Percentiles rank a stretch among this genome's conserved stretches.
phyloP scores from a whole-genome alignment of 1,284 basidiomycete genomes.

The Cryptococcus sp. region DNA sequence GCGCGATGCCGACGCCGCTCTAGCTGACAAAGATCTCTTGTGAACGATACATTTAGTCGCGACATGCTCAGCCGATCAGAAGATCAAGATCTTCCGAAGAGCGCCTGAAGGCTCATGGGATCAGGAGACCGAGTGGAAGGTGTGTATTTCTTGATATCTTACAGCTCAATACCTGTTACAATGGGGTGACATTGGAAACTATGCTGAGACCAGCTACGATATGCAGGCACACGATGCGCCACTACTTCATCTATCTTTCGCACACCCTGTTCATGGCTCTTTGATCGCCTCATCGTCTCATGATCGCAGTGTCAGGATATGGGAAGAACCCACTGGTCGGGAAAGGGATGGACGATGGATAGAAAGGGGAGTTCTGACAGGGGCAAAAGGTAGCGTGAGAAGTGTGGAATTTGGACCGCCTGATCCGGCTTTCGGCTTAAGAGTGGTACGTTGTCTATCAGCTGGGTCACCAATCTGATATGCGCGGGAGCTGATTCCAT shows the following conservation, averaged over 20 bases:
- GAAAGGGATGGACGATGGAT: conserved; percentile 59
- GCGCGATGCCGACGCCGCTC: background rate
- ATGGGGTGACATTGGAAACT: background rate
- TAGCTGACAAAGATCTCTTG: background rate
- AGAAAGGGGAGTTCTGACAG: conserved; percentile 71
- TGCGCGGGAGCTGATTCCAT: background rate
- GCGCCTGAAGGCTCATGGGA: conserved; percentile 68
- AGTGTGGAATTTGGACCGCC: conserved; percentile 78
- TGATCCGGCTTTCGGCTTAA: conserved; percentile 74
- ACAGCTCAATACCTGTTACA: background rate
- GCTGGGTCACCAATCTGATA: background rate
- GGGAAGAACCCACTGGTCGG: conserved; percentile 64
- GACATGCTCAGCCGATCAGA: conserved; percentile 57
- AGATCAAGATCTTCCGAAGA: conserved; percentile 77
- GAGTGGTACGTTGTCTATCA: conserved; percentile 62
- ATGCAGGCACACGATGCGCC: conserved; percentile 83
- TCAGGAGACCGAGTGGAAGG: conserved; percentile 85
- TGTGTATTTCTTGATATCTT: conserved; percentile 43
- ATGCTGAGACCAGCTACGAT: background rate
- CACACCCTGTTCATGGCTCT: conserved; percentile 83
- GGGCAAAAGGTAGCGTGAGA: conserved; percentile 80
- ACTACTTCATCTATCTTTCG: conserved; percentile 78
- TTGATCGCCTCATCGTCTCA: conserved; percentile 81
- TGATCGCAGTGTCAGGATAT: conserved; percentile 84
- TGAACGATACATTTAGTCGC: conserved; percentile 32